Evolutionary conservation across 148 eudicot genomes (phyloP).

Genomic region (Polygonum aviculare): DNA sequence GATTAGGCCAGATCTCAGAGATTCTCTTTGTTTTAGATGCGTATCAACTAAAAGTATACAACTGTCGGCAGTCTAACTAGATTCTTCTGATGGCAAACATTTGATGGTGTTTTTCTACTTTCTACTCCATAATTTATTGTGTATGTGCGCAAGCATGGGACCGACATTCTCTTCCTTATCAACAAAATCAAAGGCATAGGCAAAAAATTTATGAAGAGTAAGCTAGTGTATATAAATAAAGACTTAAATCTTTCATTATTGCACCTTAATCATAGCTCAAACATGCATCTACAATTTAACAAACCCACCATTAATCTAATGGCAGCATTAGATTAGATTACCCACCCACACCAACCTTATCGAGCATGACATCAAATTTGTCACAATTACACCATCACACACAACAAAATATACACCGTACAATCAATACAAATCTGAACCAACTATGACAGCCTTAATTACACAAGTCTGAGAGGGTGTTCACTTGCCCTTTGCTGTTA

Average conservation of each 20-base stretch:
- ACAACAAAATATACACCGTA: background rate
- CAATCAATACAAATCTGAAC: background rate
- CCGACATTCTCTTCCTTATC: too few species aligned
- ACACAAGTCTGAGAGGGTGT: background rate
- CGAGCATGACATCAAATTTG: background rate
- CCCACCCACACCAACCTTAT: constrained; percentile 5
- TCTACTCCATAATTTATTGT: background rate
- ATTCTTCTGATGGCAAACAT: background rate
- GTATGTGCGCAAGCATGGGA: too few species aligned
- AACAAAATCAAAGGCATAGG: too few species aligned
- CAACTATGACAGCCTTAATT: background rate
- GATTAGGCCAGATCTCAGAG: background rate
- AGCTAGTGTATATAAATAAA: background rate
- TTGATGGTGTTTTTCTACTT: background rate
- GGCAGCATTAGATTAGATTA: background rate
- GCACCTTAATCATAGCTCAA: background rate
- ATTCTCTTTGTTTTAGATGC: background rate
- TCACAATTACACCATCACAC: background rate
- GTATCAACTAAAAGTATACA: background rate
- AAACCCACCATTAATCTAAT: background rate
- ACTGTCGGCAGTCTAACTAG: background rate
- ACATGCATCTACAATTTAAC: background rate
- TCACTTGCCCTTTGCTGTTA: too few species aligned
- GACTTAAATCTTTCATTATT: background rate
- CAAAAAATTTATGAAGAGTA: background rate